Conservation (phyloP, 768 basidiomycete species). For the Boletus insuetus region DNA sequence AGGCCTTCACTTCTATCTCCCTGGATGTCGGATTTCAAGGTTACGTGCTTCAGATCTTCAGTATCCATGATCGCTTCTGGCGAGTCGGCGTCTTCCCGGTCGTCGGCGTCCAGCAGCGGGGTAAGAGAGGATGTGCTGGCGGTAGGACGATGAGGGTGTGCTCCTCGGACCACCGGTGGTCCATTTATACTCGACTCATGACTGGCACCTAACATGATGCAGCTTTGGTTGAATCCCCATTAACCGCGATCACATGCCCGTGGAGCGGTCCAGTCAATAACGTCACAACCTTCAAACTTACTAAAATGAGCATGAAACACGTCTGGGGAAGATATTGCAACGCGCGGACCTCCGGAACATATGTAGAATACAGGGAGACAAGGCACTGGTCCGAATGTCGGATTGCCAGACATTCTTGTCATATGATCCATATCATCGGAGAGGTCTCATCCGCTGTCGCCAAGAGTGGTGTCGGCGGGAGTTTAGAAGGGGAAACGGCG, state of each 20-base stretch:
- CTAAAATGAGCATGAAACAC: too few relatives aligned
- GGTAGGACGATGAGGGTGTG: slow-evolving; percentile 1
- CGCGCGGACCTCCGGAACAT: too few relatives aligned
- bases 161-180: background rate
- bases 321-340: too few relatives aligned
- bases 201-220: background rate
- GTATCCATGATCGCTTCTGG: slow-evolving; percentile 11
- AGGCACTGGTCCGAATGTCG: too few relatives aligned
- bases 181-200: slow-evolving; percentile 15
- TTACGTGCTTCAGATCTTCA: background rate
- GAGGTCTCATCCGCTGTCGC: too few relatives aligned
- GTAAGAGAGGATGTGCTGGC: slow-evolving; percentile 15
- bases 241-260: background rate
- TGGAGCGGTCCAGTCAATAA: too few relatives aligned
- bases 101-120: slow-evolving; percentile 6
- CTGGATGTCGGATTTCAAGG: background rate
- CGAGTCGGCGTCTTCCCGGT: background rate
- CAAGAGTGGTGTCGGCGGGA: too few relatives aligned
- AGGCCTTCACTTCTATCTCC: background rate
- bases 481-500: too few relatives aligned
- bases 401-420: too few relatives aligned
- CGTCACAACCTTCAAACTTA: too few relatives aligned
- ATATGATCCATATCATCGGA: too few relatives aligned
- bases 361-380: too few relatives aligned
- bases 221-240: background rate